Evolutionary conservation across 345 rosid genomes (phyloP).

Genomic region (Dimocarpus longan): DNA sequence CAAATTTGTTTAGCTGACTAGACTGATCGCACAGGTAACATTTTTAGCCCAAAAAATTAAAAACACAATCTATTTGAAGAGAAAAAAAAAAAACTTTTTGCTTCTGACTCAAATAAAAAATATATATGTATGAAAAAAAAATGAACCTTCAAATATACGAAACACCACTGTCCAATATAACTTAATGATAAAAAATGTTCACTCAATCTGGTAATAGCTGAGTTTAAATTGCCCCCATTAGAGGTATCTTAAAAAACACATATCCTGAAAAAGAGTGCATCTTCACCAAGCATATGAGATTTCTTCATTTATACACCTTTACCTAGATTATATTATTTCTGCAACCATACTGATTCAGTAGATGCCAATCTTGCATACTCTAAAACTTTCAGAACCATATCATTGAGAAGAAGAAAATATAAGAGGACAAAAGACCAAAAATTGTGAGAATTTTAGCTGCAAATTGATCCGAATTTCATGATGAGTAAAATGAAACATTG

Average conservation of each 20-base stretch:
- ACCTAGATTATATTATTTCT: background rate
- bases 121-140: too few relatives aligned
- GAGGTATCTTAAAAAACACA: too few relatives aligned
- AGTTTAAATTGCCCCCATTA: too few relatives aligned
- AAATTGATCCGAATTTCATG: background rate
- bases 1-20: background rate
- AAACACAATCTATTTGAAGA: too few relatives aligned
- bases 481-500: background rate
- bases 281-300: too few relatives aligned
- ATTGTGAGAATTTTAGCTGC: background rate
- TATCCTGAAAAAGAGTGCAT: background rate
- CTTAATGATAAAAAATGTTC: too few relatives aligned
- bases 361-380: background rate
- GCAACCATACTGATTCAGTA: background rate
- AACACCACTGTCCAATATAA: too few relatives aligned
- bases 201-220: too few relatives aligned
- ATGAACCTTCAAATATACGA: too few relatives aligned
- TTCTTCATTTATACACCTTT: too few relatives aligned
- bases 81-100: too few relatives aligned
- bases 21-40: background rate
- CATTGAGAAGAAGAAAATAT: background rate
- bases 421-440: background rate
- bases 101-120: too few relatives aligned
- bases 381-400: background rate
- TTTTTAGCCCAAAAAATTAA: background rate